Base-by-base conservation (phyloP, 352 stramenopile species). In the Phytopythium delawarense region DNA sequence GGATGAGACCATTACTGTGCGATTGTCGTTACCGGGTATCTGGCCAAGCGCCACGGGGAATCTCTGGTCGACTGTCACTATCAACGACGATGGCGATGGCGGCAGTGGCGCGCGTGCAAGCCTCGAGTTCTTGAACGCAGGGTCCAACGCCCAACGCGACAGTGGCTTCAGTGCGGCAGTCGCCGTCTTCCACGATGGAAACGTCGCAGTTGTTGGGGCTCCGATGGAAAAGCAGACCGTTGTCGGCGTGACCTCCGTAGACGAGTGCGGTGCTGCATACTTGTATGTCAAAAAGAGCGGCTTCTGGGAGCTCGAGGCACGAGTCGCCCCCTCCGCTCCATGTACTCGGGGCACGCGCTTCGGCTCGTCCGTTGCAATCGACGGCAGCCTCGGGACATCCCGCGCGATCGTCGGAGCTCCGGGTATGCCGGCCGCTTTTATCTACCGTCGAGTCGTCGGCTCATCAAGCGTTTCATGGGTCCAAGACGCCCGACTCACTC, bases 51-150 rank as follows among this genome's bases (percentile, higher is more conserved):
- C 82, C 8, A 79, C 87, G 7, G 95, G 95, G 15, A 67, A 84
- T 44, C 78, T 98, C 4, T 97, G 89, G 71, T 82, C 90, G 5
- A 81, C 76, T 11, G 66, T 98, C n/a, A 87, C 72, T 0, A 98
- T 99, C 45, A 71, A 74, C 12, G 95, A 98, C 72, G 91, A 98
- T 59, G 85, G 86, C 8, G 94, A 98, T 58, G 93, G 94, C 25
- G 83, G 89, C 15, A 95, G 80, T 32, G 88, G 88, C 4, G 83
- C 83, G 13, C 73, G 81, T 2, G 82, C 79, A 9, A 92, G 85
- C 40, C 60, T 93, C 3, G 71, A 85, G 25, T 69, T 88, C 32
- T 64, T 96, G 20, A 74, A 75, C 11, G 75, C 84, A 2, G 62
- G 63, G 2, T 51, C 61, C 1, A 50, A 62, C 1, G 64, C 66